These are phyloP conservation scores for Neonectria punicea DNA, from an alignment of 2,329 filamentous ascomycete species.

Conservation along the genomic window DNA sequence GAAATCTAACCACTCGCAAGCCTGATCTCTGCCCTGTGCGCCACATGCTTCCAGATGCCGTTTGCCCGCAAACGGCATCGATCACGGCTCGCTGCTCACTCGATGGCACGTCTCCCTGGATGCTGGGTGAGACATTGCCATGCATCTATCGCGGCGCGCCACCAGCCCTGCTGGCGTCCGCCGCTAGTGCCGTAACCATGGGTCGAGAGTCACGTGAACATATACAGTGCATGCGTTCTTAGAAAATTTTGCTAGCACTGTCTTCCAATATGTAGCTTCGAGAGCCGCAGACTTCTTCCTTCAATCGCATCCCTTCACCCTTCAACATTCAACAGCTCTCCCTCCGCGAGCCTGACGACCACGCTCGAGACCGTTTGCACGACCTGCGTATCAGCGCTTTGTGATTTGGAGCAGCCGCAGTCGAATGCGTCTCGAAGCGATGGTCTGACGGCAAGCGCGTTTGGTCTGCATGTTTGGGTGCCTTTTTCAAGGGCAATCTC, in stretches of 20 bases:
- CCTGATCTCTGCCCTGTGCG: constrained; percentile 11
- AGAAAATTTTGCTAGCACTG: constrained; percentile 47
- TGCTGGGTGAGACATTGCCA: constrained; percentile 26
- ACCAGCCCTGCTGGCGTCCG: constrained; percentile 28
- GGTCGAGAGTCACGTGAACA: constrained; percentile 37
- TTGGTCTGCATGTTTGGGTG: constrained; percentile 19
- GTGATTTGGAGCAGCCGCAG: constrained; percentile 25
- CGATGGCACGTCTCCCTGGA: constrained; percentile 4
- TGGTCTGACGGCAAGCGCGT: constrained; percentile 15
- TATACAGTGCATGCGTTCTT: constrained; percentile 40
- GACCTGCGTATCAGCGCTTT: constrained; percentile 26
- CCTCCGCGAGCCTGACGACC: constrained; percentile 19
- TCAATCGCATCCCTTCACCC: constrained; percentile 29
- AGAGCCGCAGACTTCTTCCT: constrained; percentile 32
- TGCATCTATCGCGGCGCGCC: constrained; percentile 43
- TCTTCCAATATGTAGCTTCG: constrained; percentile 46
- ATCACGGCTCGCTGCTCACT: constrained; percentile 11
- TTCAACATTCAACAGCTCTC: constrained; percentile 22
- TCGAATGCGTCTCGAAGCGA: constrained; percentile 3
- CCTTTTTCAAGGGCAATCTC: constrained; percentile 17
- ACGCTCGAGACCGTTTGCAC: constrained; percentile 19
- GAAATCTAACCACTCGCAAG: neutral
- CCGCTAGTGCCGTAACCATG: constrained; percentile 30
- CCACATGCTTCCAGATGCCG: constrained; percentile 17
- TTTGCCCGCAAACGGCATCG: neutral